Conservation (phyloP, 2,329 filamentous ascomycete genomes). For the Aspergillus sp. region DNA sequence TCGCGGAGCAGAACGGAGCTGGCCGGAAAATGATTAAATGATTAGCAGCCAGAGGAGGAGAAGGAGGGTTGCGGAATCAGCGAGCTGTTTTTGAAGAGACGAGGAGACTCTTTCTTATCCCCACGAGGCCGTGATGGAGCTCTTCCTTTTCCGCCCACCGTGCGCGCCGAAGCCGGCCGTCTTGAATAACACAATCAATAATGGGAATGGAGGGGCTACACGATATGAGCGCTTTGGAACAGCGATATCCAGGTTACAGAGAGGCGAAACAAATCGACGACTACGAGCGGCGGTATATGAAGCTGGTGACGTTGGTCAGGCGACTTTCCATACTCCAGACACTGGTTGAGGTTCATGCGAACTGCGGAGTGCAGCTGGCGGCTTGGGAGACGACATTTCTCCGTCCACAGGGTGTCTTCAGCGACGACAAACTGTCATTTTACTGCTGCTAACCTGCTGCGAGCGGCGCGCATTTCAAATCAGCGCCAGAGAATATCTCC, state of each 20-base stretch:
- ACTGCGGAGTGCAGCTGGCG: constrained; percentile 5
- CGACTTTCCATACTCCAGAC: constrained; percentile 2
- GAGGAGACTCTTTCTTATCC: constrained; percentile 16
- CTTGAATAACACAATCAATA: constrained; percentile 8
- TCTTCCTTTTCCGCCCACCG: constrained; percentile 24
- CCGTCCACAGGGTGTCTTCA: background rate
- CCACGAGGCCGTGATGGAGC: constrained; percentile 17
- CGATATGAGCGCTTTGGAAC: background rate
- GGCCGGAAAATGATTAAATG: constrained; percentile 18
- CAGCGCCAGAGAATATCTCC: background rate
- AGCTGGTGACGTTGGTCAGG: constrained; percentile 11
- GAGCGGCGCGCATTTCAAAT: background rate
- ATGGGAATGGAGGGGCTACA: background rate
- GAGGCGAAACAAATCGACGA: constrained; percentile 18
- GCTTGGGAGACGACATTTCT: constrained; percentile 3
- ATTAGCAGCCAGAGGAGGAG: constrained; percentile 8
- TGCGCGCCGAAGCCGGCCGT: constrained; percentile 30
- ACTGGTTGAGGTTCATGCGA: constrained; percentile 3
- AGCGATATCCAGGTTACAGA: background rate
- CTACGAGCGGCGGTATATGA: background rate
- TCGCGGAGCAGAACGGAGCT: background rate
- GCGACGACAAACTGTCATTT: background rate
- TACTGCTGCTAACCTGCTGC: background rate
- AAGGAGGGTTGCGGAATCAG: background rate
- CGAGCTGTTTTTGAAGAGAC: constrained; percentile 3